Evolutionary conservation across 345 rosid genomes (phyloP).

Genomic region (Arabidopsis suecica): DNA sequence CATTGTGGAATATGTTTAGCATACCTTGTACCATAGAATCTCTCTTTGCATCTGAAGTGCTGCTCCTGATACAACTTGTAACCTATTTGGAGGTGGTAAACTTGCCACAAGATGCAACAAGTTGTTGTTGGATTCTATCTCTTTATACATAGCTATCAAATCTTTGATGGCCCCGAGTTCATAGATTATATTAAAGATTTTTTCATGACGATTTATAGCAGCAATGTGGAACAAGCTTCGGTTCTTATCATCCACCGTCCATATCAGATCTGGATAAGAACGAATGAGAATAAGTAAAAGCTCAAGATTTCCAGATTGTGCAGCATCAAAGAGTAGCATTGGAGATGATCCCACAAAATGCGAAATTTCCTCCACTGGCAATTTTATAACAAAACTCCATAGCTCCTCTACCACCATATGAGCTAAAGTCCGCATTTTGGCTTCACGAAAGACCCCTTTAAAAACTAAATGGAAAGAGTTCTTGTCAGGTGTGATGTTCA

Average conservation of each 20-base stretch:
- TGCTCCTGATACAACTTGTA: conserved; percentile 51
- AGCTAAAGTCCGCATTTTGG: neutral
- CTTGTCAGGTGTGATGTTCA: no score
- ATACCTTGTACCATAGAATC: conserved; percentile 55
- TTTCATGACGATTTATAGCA: conserved; percentile 8
- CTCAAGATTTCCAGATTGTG: neutral
- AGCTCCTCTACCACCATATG: neutral
- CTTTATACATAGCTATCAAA: neutral
- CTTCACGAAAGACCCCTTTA: neutral
- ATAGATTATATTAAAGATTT: neutral
- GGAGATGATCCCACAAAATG: neutral
- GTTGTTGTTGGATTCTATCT: neutral
- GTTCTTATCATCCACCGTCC: neutral
- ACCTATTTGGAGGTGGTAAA: conserved; percentile 41
- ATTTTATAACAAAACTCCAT: neutral
- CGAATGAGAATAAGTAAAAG: neutral
- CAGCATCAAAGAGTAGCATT: neutral
- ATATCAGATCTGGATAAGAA: neutral
- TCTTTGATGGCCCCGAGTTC: neutral
- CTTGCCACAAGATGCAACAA: conserved; percentile 48
- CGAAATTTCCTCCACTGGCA: neutral
- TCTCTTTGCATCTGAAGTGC: conserved; percentile 55
- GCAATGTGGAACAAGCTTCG: conserved; percentile 8
- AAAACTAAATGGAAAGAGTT: neutral
- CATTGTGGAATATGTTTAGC: neutral